Evolutionary conservation across 2,329 filamentous ascomycete species (phyloP).

Genomic region (Fusarium mexicanum): DNA sequence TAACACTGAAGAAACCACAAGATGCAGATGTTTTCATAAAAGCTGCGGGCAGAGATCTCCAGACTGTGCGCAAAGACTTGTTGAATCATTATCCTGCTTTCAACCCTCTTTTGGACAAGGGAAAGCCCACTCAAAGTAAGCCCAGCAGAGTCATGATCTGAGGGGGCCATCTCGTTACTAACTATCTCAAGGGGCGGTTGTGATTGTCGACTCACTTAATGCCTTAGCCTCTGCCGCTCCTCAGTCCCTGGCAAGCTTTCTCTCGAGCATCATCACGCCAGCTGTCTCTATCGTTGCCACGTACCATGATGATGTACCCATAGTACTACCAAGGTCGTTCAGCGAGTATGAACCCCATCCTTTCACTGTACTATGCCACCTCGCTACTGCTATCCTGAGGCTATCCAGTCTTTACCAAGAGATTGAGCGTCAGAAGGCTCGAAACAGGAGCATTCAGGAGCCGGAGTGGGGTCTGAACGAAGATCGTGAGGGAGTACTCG

Average conservation of each 20-base stretch:
- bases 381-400: slow-evolving; percentile 87
- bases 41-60: slow-evolving; percentile 67
- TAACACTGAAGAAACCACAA: slow-evolving; percentile 72
- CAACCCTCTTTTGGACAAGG: slow-evolving; percentile 50
- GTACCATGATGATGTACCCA: slow-evolving; percentile 84
- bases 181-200: slow-evolving; percentile 67
- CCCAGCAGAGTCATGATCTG: not conserved
- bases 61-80: slow-evolving; percentile 69
- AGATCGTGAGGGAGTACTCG: slow-evolving; percentile 79
- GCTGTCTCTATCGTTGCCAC: slow-evolving; percentile 77
- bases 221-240: slow-evolving; percentile 65
- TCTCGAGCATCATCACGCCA: slow-evolving; percentile 74
- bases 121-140: slow-evolving; percentile 57
- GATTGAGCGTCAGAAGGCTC: slow-evolving; percentile 77
- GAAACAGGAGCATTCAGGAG: slow-evolving; percentile 76
- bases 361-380: slow-evolving; percentile 78
- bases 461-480: slow-evolving; percentile 84
- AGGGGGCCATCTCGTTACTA: slow-evolving; percentile 1
- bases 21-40: slow-evolving; percentile 75
- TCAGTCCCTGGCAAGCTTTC: slow-evolving; percentile 71
- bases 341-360: slow-evolving; percentile 73
- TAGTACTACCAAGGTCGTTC: slow-evolving; percentile 54
- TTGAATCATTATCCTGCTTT: slow-evolving; percentile 57
- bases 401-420: slow-evolving; percentile 79
- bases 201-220: slow-evolving; percentile 85